Evolutionary conservation across 177 flowering plant species (phyloP), one percentile per base, ranked within the genome.

Genomic region (Vitis hybrid): DNA sequence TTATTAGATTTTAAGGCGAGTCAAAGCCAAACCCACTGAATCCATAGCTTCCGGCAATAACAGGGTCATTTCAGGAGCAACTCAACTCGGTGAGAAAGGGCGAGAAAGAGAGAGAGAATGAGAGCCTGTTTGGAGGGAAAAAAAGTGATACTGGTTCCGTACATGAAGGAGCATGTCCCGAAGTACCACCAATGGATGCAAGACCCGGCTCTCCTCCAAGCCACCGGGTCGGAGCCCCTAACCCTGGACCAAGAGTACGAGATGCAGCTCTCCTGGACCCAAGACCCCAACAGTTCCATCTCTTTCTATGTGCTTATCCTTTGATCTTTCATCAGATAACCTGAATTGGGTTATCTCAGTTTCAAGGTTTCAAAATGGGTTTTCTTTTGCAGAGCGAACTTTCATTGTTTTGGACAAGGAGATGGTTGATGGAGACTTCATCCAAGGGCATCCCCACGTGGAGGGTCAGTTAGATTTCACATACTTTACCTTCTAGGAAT

Each of bases 101-200:
- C 65, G 47, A 68, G 72, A 59, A 65, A 51, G 52, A 33, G 69
- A 64, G 52, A 53, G 66, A 52, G 31, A 50, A 86, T 80, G 91
- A 76, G 67, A 49, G 87, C 77, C 78, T 89, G 88, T 51, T 62
- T 92, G 82, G 94, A 79, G 67, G 97, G 97, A 55, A 79, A 86
- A 80, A 88, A 82, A 75, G 92, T 88, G 82, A 84, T 90, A 51
- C 64, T 96, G 69, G 91, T 91, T 7, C 92, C 97, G 1, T 95
- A 92, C 89, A 86, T 86, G 97, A 86, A 78, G 65, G 87, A 84
- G 11, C 97, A 94, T 63, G 98, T 94, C 6, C 91, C 89, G 0
- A 88, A 78, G 74, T 92, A 96, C 83, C 99, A 94, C 70, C 68
- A 82, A 28, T 96, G 97, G 99, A 96, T 94, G 99, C 90, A 86